A percentile compares a stretch with the other conserved stretches of the same genome.
Evolutionary conservation across 371 early-diverging fungal species (phyloP).

Genomic region (Parasitella parasitica): DNA sequence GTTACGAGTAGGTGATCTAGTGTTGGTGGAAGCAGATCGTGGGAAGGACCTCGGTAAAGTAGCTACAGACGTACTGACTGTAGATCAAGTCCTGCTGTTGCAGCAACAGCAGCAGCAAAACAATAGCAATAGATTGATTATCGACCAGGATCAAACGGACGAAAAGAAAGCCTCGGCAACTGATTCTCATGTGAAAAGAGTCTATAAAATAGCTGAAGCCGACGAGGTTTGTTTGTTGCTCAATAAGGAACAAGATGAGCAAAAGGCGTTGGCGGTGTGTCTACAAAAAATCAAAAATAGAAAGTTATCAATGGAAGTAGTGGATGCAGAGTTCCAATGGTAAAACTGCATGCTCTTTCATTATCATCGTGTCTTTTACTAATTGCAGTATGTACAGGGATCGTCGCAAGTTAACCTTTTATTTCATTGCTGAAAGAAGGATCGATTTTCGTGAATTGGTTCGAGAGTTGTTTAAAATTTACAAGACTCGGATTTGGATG

Average conservation of each 20-base stretch:
- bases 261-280: constrained; percentile 84
- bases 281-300: constrained; percentile 84
- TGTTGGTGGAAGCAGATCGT: constrained; percentile 96
- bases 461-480: constrained; percentile 95
- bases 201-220: constrained; percentile 78
- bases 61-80: constrained; percentile 6
- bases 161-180: not conserved
- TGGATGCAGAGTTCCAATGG: constrained; percentile 98
- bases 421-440: constrained; percentile 86
- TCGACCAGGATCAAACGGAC: constrained; percentile 2
- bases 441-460: constrained; percentile 98
- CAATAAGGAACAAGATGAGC: constrained; percentile 84
- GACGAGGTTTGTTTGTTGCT: constrained; percentile 74
- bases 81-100: constrained; percentile 7
- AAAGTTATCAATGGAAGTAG: constrained; percentile 91
- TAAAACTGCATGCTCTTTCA: no score
- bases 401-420: constrained; percentile 91
- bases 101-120: constrained; percentile 5
- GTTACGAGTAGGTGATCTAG: constrained; percentile 67
- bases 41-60: constrained; percentile 92
- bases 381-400: constrained; percentile 57
- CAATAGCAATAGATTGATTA: constrained; percentile 21
- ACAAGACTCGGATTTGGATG: constrained; percentile 99
- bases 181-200: constrained; percentile 85
- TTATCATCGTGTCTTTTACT: no score